These are phyloP conservation scores for Neurospora sp. DNA, from an alignment of 495 filamentous ascomycete species.

Conservation along the genomic window DNA sequence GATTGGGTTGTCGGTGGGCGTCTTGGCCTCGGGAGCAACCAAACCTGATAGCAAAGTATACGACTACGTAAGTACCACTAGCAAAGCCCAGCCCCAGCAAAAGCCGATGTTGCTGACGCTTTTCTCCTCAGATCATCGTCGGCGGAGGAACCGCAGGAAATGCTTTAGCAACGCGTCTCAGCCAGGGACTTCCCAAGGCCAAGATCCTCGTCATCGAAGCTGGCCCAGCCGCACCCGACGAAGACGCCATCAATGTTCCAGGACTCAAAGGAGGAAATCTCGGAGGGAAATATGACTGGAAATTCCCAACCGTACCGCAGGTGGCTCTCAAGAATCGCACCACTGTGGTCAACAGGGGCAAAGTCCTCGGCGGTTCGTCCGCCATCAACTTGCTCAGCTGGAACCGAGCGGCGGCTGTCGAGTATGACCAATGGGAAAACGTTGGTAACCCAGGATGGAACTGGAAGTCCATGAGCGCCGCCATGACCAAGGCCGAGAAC, in stretches of 20 bases:
- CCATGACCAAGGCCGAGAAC: constrained; percentile 29
- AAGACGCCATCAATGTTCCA: constrained; percentile 37
- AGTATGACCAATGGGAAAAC: constrained; percentile 49
- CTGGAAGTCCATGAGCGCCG: constrained; percentile 34
- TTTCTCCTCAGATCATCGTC: constrained; percentile 44
- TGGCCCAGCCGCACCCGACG: constrained; percentile 33
- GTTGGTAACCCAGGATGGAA: constrained; percentile 46
- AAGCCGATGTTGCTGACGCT: background rate
- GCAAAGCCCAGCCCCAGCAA: background rate
- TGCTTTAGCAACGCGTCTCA: constrained; percentile 48
- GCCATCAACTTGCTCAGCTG: constrained; percentile 39
- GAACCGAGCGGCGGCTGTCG: constrained; percentile 41
- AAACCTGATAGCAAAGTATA: background rate
- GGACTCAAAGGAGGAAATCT: constrained; percentile 29
- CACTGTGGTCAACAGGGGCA: constrained; percentile 33
- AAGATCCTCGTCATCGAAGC: constrained; percentile 48
- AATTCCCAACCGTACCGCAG: constrained; percentile 39
- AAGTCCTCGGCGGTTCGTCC: constrained; percentile 38
- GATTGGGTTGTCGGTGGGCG: background rate
- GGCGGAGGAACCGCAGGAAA: constrained; percentile 52
- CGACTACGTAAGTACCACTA: background rate
- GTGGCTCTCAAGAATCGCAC: constrained; percentile 19
- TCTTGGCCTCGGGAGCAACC: background rate
- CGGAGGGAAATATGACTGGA: constrained; percentile 43
- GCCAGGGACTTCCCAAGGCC: constrained; percentile 39